A percentile compares a stretch with the other conserved stretches of the same genome.
phyloP scores from a whole-genome alignment of 2,329 filamentous ascomycete genomes.

The Nemania bipapillata region DNA sequence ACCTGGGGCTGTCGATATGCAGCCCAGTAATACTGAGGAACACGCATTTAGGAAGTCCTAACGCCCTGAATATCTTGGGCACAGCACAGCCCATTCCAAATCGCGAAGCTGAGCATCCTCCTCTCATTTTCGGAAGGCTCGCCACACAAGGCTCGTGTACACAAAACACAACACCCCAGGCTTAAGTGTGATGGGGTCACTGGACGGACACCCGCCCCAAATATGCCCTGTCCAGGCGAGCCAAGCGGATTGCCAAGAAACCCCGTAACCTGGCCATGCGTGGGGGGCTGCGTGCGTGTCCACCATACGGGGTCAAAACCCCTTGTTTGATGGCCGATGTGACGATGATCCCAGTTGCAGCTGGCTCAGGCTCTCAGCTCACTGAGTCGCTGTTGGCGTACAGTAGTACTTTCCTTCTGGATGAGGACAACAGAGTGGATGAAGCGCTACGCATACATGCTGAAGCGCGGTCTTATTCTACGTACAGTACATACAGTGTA shows the following conservation, averaged over 20 bases:
- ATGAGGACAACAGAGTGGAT: neutral
- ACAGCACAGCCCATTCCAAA: constrained; percentile 34
- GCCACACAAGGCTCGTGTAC: constrained; percentile 11
- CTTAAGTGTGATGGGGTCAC: constrained; percentile 12
- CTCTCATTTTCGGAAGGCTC: constrained; percentile 1
- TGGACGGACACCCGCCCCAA: constrained; percentile 19
- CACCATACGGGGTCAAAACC: constrained; percentile 47
- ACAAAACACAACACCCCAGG: neutral
- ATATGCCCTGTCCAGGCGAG: constrained; percentile 17
- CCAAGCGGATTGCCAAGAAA: constrained; percentile 35
- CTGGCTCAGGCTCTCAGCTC: constrained; percentile 36
- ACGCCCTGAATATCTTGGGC: constrained; percentile 21
- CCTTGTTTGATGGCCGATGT: constrained; percentile 41
- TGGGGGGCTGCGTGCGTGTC: constrained; percentile 39
- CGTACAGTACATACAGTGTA: constrained; percentile 6
- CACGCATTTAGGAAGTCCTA: constrained; percentile 24
- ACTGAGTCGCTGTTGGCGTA: constrained; percentile 18
- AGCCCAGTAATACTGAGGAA: constrained; percentile 2
- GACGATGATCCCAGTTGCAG: constrained; percentile 42
- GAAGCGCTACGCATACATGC: neutral
- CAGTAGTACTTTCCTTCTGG: constrained; percentile 1
- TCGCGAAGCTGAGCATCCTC: constrained; percentile 24
- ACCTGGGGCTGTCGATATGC: constrained; percentile 9
- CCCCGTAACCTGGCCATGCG: constrained; percentile 37
- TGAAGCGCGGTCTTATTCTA: neutral